Percentiles rank a stretch among this genome's conserved stretches.
These are phyloP conservation scores for Trichoderma reesei DNA, from an alignment of 495 filamentous ascomycete genomes.

Conservation along the genomic window DNA sequence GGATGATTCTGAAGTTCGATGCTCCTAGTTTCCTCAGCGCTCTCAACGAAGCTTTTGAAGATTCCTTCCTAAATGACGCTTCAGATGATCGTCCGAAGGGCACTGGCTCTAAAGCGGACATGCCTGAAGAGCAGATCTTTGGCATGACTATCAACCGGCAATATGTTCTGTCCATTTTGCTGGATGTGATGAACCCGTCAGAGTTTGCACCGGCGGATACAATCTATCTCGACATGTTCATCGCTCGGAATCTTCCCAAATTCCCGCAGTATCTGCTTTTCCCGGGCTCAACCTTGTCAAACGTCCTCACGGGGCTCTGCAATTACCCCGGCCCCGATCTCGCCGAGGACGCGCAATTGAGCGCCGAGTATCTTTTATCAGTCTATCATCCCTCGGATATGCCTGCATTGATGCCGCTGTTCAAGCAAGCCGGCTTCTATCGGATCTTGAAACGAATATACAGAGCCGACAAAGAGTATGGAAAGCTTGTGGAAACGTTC, in stretches of 20 bases:
- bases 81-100: constrained; percentile 47
- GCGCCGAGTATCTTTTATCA: constrained; percentile 88
- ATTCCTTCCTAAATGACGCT: constrained; percentile 78
- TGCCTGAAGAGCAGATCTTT: constrained; percentile 54
- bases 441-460: constrained; percentile 91
- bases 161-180: constrained; percentile 77
- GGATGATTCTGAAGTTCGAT: constrained; percentile 77
- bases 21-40: constrained; percentile 88
- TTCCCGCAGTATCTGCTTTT: constrained; percentile 93
- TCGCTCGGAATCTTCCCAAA: constrained; percentile 91
- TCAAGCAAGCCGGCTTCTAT: constrained; percentile 76
- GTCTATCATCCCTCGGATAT: constrained; percentile 85
- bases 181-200: constrained; percentile 71
- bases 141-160: constrained; percentile 76
- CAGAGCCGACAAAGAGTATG: constrained; percentile 67
- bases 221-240: constrained; percentile 95
- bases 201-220: constrained; percentile 72
- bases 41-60: constrained; percentile 95
- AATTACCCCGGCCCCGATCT: constrained; percentile 70
- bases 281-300: constrained; percentile 72
- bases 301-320: constrained; percentile 73
- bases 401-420: constrained; percentile 59
- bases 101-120: constrained; percentile 30
- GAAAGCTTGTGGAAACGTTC: constrained; percentile 67
- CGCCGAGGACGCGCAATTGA: constrained; percentile 89